Percentiles rank a stretch among this genome's conserved stretches.
Conservation (phyloP, 164 flowering plant species). For the Macadamia integrifolia region DNA sequence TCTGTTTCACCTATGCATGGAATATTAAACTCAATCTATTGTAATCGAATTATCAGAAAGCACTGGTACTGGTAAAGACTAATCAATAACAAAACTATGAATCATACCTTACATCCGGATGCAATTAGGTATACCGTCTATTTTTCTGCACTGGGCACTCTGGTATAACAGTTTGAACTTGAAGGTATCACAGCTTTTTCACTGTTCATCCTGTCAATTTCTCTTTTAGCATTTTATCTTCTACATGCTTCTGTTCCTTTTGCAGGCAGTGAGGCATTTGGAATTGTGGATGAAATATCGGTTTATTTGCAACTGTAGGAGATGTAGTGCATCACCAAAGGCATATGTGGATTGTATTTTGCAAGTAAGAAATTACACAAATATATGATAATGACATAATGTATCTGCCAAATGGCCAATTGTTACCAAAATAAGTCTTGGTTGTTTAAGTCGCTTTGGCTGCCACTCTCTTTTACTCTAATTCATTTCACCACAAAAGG, state of each 20-base stretch:
- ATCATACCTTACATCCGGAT: background rate
- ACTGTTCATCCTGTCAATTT: too few species aligned
- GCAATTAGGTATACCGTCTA: background rate
- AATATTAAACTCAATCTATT: background rate
- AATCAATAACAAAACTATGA: background rate
- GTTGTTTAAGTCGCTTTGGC: too few species aligned
- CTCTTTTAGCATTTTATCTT: background rate
- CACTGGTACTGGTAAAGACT: background rate
- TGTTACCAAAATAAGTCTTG: too few species aligned
- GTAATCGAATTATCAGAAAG: background rate
- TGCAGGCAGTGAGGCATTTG: conserved; percentile 47
- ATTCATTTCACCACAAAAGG: too few species aligned
- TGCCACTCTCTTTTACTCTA: too few species aligned
- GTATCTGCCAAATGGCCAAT: too few species aligned
- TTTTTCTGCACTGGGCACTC: background rate
- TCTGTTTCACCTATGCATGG: background rate
- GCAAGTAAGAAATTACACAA: conserved; percentile 32
- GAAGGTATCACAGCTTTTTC: too few species aligned
- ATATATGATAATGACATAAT: too few species aligned
- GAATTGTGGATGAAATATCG: conserved; percentile 51
- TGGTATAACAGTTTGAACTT: too few species aligned
- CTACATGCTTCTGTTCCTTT: background rate
- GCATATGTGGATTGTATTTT: conserved; percentile 44
- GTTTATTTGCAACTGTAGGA: conserved; percentile 45
- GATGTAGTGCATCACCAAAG: conserved; percentile 45